Percentiles rank a stretch among this genome's conserved stretches.
phyloP scores from a whole-genome alignment of 805 yeast species.

The Komagataella kurtzmanii region DNA sequence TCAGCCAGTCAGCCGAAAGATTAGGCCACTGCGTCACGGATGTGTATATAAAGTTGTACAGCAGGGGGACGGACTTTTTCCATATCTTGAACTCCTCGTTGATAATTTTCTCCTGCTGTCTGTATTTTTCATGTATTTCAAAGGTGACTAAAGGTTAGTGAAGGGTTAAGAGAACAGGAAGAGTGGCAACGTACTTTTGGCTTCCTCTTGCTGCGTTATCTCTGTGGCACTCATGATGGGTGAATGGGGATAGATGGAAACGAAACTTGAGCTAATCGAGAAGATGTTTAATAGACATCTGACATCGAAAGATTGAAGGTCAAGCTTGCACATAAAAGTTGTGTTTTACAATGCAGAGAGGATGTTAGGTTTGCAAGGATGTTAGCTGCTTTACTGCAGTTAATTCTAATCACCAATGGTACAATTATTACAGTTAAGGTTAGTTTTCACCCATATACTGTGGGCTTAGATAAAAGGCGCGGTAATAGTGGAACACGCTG shows the following conservation, averaged over 20 bases:
- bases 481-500: too few species aligned
- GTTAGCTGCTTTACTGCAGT: too few species aligned
- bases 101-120: slow-evolving; percentile 43
- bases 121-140: slow-evolving; percentile 21
- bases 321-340: too few species aligned
- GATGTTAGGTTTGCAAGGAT: too few species aligned
- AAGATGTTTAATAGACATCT: background rate
- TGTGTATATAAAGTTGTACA: slow-evolving; percentile 64
- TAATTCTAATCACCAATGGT: too few species aligned
- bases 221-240: background rate
- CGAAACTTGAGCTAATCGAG: background rate
- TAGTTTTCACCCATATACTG: too few species aligned
- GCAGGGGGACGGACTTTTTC: slow-evolving; percentile 74
- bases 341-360: too few species aligned
- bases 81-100: slow-evolving; percentile 74
- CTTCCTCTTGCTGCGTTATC: background rate
- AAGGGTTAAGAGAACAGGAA: background rate
- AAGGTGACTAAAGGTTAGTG: background rate
- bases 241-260: background rate
- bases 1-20: slow-evolving; percentile 56
- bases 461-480: too few species aligned
- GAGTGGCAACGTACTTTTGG: background rate
- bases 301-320: background rate
- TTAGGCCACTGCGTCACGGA: slow-evolving; percentile 60
- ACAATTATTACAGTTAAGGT: too few species aligned